Conservation (phyloP, 2,329 filamentous ascomycete species). For the Calonectria hawksworthii region DNA sequence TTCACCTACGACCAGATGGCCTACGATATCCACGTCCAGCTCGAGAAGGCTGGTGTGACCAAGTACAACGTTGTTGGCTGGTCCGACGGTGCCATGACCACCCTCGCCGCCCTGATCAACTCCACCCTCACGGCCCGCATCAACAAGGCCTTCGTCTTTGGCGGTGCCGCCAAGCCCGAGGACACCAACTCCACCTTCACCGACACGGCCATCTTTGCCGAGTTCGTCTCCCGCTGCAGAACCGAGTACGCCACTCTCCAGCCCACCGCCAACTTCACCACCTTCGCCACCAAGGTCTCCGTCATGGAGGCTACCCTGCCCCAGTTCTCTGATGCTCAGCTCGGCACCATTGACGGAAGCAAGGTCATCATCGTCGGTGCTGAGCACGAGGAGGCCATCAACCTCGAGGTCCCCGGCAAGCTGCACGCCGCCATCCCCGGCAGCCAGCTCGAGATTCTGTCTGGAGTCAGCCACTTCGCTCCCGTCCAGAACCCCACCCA, state of each 20-base stretch:
- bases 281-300: slow-evolving; percentile 54
- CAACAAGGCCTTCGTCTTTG: slow-evolving; percentile 57
- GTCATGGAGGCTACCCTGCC: slow-evolving; percentile 54
- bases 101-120: slow-evolving; percentile 53
- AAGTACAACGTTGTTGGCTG: slow-evolving; percentile 55
- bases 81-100: slow-evolving; percentile 57
- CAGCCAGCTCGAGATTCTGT: slow-evolving; percentile 53
- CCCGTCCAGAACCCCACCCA: slow-evolving; percentile 56
- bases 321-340: slow-evolving; percentile 47
- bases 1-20: slow-evolving; percentile 58
- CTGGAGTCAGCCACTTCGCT: slow-evolving; percentile 58
- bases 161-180: slow-evolving; percentile 47
- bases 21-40: slow-evolving; percentile 50
- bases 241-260: slow-evolving; percentile 54
- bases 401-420: slow-evolving; percentile 51
- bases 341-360: slow-evolving; percentile 46
- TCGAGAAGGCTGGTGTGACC: slow-evolving; percentile 47
- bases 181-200: slow-evolving; percentile 54
- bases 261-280: slow-evolving; percentile 52
- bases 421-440: slow-evolving; percentile 53
- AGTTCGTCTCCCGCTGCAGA: slow-evolving; percentile 52
- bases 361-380: slow-evolving; percentile 49
- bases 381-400: slow-evolving; percentile 57
- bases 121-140: slow-evolving; percentile 48
- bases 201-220: slow-evolving; percentile 49